These are phyloP conservation scores for Volvariella surrecta DNA, from an alignment of 1,284 basidiomycete species.

Conservation along the genomic window DNA sequence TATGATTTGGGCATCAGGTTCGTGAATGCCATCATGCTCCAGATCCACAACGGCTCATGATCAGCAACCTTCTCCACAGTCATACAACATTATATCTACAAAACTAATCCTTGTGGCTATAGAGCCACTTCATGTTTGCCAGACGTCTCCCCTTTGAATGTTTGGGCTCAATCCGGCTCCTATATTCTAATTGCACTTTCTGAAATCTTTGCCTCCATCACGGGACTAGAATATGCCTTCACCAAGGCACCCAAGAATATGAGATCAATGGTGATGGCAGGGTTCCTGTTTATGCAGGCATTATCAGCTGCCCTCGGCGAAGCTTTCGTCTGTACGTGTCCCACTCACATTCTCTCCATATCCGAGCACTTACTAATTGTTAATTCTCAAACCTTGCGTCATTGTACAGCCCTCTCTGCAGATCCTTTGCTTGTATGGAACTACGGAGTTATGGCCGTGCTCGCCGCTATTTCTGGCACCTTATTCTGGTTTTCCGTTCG, in stretches of 20 bases:
- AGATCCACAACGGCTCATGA: neutral
- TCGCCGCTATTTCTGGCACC: constrained; percentile 29
- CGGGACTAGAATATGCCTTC: constrained; percentile 84
- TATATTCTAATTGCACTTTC: constrained; percentile 65
- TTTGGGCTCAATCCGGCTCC: constrained; percentile 71
- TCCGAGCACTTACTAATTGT: neutral
- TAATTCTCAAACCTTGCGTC: too few species aligned
- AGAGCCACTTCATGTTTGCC: constrained; percentile 38
- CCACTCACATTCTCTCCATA: neutral
- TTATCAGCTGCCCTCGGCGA: constrained; percentile 59
- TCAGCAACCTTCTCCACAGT: constrained; percentile 22
- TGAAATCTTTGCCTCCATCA: constrained; percentile 83
- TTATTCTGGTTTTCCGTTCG: constrained; percentile 59
- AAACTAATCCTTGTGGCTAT: constrained; percentile 62
- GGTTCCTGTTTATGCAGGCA: constrained; percentile 67
- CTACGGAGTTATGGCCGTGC: constrained; percentile 35
- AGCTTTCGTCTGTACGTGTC: constrained; percentile 59
- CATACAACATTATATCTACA: constrained; percentile 73
- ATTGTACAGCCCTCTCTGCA: constrained; percentile 30
- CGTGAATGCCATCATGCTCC: neutral
- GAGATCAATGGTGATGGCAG: constrained; percentile 69
- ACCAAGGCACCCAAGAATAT: constrained; percentile 80
- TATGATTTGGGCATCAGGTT: constrained; percentile 53
- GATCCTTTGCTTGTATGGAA: constrained; percentile 52
- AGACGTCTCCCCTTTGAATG: constrained; percentile 50